phyloP scores from a whole-genome alignment of 768 basidiomycete species.

The Wakefieldia striispora region DNA sequence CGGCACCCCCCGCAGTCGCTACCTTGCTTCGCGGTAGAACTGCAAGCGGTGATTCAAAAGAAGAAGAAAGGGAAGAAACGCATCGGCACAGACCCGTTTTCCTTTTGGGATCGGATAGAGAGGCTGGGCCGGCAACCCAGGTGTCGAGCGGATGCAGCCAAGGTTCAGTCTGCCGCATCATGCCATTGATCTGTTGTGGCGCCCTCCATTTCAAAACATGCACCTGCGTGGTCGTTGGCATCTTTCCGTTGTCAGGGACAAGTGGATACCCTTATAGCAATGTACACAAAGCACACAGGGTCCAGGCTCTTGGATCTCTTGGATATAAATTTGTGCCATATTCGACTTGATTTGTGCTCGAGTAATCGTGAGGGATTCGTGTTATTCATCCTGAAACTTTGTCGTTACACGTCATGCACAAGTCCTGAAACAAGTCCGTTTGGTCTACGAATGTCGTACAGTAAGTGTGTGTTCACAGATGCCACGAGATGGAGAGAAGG shows the following conservation, averaged over 20 bases:
- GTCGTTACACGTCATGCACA: too few relatives aligned
- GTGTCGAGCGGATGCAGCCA: not conserved
- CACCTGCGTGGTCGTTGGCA: not conserved
- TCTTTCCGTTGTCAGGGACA: too few relatives aligned
- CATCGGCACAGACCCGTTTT: too few relatives aligned
- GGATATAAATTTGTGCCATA: too few relatives aligned
- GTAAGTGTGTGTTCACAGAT: too few relatives aligned
- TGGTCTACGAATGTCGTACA: not conserved
- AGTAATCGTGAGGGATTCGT: not conserved
- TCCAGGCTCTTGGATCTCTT: too few relatives aligned
- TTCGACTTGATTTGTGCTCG: too few relatives aligned
- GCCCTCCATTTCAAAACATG: not conserved
- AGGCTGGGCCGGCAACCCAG: constrained; percentile 7
- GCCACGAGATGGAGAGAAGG: too few relatives aligned
- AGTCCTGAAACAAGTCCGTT: not conserved
- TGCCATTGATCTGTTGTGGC: not conserved
- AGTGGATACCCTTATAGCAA: too few relatives aligned
- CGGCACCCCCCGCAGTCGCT: too few relatives aligned
- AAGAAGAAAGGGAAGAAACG: too few relatives aligned
- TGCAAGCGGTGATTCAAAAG: not conserved
- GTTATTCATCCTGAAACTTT: not conserved
- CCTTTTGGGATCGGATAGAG: not conserved
- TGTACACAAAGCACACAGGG: too few relatives aligned
- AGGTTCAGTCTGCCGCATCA: not conserved
- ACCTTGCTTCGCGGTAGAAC: constrained; percentile 23